Base-by-base conservation (phyloP, 371 early-diverging fungal species). In the Zancudomyces culisetae region DNA sequence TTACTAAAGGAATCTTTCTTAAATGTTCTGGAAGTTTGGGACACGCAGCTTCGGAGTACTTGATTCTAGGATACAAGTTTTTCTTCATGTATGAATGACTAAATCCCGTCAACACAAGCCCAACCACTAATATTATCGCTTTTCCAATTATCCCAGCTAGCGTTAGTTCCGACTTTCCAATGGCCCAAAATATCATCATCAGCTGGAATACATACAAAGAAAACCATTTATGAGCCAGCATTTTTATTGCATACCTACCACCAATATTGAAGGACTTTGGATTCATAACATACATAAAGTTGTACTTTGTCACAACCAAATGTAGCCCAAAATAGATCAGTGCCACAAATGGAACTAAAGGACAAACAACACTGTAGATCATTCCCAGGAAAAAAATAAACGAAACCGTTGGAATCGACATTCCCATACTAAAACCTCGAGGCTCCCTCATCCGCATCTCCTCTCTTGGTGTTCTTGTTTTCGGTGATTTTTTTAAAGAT, bases 311-410 rank as follows among this genome's bases (percentile, higher is more conserved):
- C 2, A 81, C 83, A 55, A 80, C 64, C 55, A 74, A 74, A 35
- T 64, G 73, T 13, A 85, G 55, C 1, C 59, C 56, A 57, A 81
- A 89, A 68, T 78, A 83, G 6, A 81, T 52, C 2, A 70, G 53
- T 1, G 79, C 77, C 49, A 85, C 74, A 1, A 84, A 73, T 19
- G 82, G 54, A 45, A 87, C 73, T 52, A 89, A 52, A 2, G 89
- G 89, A 1, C 85, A 75, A 27, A 87, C 71, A 35, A 76, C 72
- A 40, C 77, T 73, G 60, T 85, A 89, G 27, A 80, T 66, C 18
- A 83, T 55, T 2, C 81, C 83, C 49, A 71, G 47, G n/a, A 60
- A 69, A 27, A 78, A 78, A 19, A 80, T 69, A 3, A 82, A 69
- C 27, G 70, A 66, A 52, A 80, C 78, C 18, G 51, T 49, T 1